These are phyloP conservation scores for Aureobasidium sp. DNA, from an alignment of 2,329 filamentous ascomycete genomes.

Conservation along the genomic window DNA sequence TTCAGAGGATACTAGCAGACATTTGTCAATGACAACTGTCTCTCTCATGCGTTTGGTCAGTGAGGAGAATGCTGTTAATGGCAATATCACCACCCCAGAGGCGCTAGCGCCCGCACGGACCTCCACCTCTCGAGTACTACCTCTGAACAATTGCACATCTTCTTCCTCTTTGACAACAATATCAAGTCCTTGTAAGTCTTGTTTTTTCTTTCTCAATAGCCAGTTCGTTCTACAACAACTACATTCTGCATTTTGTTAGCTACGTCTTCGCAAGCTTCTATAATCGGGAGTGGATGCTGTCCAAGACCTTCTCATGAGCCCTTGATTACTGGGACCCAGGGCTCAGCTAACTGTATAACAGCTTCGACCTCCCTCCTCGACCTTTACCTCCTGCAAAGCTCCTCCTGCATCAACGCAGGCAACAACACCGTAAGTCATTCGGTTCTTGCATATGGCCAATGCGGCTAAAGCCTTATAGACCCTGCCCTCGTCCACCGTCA, in stretches of 20 bases:
- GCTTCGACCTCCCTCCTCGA: constrained; percentile 2
- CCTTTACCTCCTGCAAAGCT: constrained; percentile 2
- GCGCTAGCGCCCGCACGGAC: neutral
- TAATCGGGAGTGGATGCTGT: neutral
- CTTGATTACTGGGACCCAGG: neutral
- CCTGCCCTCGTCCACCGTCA: neutral
- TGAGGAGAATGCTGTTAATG: neutral
- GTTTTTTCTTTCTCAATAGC: neutral
- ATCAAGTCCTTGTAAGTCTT: neutral
- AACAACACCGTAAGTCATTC: neutral
- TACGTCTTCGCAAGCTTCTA: neutral
- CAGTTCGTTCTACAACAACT: neutral
- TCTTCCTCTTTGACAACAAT: neutral
- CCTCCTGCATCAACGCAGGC: constrained; percentile 10
- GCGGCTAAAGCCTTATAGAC: neutral
- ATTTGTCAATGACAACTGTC: neutral
- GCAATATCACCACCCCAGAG: neutral
- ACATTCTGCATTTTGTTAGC: neutral
- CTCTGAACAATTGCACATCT: neutral
- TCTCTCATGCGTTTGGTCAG: neutral
- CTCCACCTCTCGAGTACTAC: neutral
- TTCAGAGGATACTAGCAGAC: neutral
- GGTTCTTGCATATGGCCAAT: neutral
- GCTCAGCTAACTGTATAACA: neutral
- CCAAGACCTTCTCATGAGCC: neutral